Evolutionary conservation across 192 early-diverging fungal genomes (phyloP).

Genomic region (Phycomyces nitens): DNA sequence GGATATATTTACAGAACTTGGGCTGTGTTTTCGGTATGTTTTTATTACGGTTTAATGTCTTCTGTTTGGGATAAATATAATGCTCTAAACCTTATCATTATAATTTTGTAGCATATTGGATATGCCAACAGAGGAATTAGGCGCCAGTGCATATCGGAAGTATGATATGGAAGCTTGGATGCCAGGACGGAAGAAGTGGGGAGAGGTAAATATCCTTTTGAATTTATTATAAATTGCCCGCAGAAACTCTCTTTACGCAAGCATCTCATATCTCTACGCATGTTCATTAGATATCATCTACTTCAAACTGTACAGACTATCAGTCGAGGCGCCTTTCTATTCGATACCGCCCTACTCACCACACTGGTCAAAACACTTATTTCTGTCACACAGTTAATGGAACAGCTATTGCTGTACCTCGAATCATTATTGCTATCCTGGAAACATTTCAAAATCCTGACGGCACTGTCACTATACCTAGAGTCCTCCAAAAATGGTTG

Average conservation of each 20-base stretch:
- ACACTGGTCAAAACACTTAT: constrained; percentile 29
- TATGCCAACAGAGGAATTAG: constrained; percentile 90
- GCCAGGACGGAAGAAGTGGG: constrained; percentile 79
- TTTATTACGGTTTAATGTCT: not conserved
- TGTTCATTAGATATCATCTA: constrained; percentile 68
- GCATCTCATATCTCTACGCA: not conserved
- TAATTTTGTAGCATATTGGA: constrained; percentile 58
- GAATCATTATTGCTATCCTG: constrained; percentile 81
- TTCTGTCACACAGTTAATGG: constrained; percentile 92
- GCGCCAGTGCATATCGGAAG: constrained; percentile 85
- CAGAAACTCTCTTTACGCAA: not conserved
- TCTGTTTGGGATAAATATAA: not conserved
- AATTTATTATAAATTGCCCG: not conserved
- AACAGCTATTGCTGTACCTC: constrained; percentile 85
- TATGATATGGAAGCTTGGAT: constrained; percentile 97
- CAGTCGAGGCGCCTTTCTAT: constrained; percentile 86
- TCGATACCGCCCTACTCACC: constrained; percentile 43
- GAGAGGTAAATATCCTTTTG: constrained; percentile 46
- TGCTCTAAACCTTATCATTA: not conserved
- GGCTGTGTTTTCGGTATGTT: constrained; percentile 65
- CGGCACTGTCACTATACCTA: constrained; percentile 70
- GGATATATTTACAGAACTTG: constrained; percentile 71
- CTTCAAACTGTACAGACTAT: constrained; percentile 92
- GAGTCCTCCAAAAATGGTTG: constrained; percentile 67
- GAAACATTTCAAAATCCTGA: constrained; percentile 76